Conservation (phyloP, 108 stramenopile genomes). For the Nitzschia putrida region DNA sequence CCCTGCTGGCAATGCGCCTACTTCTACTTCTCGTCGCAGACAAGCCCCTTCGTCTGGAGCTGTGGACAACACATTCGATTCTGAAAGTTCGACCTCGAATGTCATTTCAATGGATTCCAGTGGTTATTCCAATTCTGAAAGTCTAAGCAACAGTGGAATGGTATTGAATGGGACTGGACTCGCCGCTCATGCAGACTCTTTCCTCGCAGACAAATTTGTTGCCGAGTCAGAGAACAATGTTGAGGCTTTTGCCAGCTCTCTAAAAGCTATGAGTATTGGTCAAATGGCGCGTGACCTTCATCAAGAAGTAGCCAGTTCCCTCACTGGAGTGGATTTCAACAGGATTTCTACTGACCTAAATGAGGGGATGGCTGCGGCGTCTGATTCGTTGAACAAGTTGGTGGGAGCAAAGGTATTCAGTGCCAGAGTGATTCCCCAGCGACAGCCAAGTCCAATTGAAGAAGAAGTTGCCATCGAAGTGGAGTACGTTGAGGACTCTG, state of each 20-base stretch:
- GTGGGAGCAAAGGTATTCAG: slow-evolving; percentile 25
- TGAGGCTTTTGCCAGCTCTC: slow-evolving; percentile 16
- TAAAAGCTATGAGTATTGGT: slow-evolving; percentile 21
- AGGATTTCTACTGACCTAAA: background rate
- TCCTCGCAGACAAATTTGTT: slow-evolving; percentile 38
- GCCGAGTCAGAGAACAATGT: slow-evolving; percentile 33
- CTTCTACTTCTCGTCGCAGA: background rate
- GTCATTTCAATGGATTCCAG: slow-evolving; percentile 6
- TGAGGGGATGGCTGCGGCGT: slow-evolving; percentile 4
- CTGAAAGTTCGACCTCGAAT: slow-evolving; percentile 12
- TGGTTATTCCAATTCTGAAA: background rate
- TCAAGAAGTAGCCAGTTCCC: slow-evolving; percentile 25
- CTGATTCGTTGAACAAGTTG: slow-evolving; percentile 14
- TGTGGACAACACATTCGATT: background rate
- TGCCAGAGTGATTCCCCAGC: background rate
- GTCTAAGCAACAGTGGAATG: too few relatives aligned
- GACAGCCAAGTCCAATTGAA: slow-evolving; percentile 28
- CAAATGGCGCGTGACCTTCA: slow-evolving; percentile 35
- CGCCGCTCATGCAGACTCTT: too few relatives aligned
- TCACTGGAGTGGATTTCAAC: slow-evolving; percentile 19
- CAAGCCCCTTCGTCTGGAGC: background rate
- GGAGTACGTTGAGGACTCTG: slow-evolving; percentile 47
- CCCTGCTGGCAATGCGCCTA: background rate
- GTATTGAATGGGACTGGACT: too few relatives aligned
- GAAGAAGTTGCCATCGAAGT: slow-evolving; percentile 59